Evolutionary conservation across 2,329 filamentous ascomycete genomes (phyloP).

Genomic region (Fusarium xylarioides): DNA sequence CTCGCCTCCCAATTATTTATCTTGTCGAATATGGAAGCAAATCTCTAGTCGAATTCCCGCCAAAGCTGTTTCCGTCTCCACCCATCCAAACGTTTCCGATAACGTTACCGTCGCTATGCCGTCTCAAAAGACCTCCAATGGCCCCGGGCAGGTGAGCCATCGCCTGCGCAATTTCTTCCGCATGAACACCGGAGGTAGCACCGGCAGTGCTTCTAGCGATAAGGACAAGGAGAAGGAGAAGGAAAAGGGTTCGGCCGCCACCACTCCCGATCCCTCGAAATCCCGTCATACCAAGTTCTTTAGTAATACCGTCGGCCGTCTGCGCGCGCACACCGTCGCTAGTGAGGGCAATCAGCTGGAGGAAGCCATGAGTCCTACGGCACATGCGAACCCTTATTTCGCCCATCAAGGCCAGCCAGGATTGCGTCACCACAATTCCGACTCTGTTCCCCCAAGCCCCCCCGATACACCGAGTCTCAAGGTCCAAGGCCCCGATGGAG

Average conservation of each 20-base stretch:
- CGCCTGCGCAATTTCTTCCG: constrained; percentile 77
- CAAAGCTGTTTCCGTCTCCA: constrained; percentile 23
- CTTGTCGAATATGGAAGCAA: constrained; percentile 52
- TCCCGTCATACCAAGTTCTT: constrained; percentile 90
- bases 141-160: constrained; percentile 69
- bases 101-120: constrained; percentile 53
- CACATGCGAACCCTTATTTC: constrained; percentile 96
- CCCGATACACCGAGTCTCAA: constrained; percentile 87
- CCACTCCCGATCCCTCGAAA: constrained; percentile 54
- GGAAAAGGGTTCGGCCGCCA: constrained; percentile 41
- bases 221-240: constrained; percentile 52
- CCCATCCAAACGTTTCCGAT: constrained; percentile 16
- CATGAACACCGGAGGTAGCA: constrained; percentile 62
- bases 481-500: constrained; percentile 72
- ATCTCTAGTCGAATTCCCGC: constrained; percentile 44
- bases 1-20: constrained; percentile 8
- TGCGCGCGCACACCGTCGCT: constrained; percentile 88
- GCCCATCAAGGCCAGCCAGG: constrained; percentile 94
- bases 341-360: constrained; percentile 93
- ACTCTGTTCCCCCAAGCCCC: constrained; percentile 90
- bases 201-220: constrained; percentile 50
- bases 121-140: constrained; percentile 62
- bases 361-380: constrained; percentile 88
- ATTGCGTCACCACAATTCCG: constrained; percentile 92
- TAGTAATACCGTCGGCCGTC: constrained; percentile 83